Percentiles rank a stretch among this genome's conserved stretches.
Conservation (phyloP, 2,329 filamentous ascomycete species). For the Aureobasidium sp. region DNA sequence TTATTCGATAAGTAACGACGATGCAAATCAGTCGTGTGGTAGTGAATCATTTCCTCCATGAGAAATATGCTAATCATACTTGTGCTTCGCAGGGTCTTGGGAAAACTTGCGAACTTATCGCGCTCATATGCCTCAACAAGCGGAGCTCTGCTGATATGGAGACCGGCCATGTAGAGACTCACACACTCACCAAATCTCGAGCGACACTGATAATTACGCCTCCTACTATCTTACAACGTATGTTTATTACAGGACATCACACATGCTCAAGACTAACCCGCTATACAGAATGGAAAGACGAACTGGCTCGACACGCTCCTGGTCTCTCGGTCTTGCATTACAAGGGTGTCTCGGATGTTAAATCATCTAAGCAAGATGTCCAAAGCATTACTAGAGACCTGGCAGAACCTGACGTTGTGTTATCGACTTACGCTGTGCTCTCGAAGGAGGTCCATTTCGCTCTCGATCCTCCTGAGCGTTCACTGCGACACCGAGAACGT, state of each 20-base stretch:
- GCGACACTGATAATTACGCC: constrained; percentile 72
- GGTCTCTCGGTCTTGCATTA: constrained; percentile 63
- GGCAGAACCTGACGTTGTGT: constrained; percentile 59
- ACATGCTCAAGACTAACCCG: no score
- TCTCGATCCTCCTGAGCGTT: constrained; percentile 73
- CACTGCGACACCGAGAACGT: constrained; percentile 64
- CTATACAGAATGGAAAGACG: constrained; percentile 71
- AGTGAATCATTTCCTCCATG: no score
- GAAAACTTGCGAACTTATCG: no score
- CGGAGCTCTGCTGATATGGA: constrained; percentile 34
- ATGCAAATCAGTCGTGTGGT: no score
- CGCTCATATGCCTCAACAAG: constrained; percentile 25
- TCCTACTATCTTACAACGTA: constrained; percentile 64
- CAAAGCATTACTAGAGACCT: constrained; percentile 52
- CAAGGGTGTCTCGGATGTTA: constrained; percentile 49
- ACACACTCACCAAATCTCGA: constrained; percentile 43
- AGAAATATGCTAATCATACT: background rate
- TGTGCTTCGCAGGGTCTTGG: no score
- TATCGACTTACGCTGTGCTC: constrained; percentile 75
- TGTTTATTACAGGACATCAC: no score
- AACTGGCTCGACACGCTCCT: constrained; percentile 65
- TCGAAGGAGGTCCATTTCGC: constrained; percentile 84
- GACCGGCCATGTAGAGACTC: background rate
- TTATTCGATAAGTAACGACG: no score
- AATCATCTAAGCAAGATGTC: constrained; percentile 37